phyloP scores from a whole-genome alignment of 2,329 filamentous ascomycete species.

The Amylocarpus encephaloides region DNA sequence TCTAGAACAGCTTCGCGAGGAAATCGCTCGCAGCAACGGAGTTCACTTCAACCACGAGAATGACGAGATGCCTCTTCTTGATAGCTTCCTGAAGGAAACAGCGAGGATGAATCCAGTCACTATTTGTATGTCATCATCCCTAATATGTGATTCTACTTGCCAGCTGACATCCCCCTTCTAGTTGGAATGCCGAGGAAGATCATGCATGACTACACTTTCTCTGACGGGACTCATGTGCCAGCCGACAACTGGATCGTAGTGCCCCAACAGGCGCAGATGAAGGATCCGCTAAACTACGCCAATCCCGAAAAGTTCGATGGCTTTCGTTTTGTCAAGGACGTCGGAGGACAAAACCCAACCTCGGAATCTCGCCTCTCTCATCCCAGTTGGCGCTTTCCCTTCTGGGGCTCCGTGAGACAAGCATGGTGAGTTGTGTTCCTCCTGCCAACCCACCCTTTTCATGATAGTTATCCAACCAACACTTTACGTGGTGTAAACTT shows the following conservation, averaged over 20 bases:
- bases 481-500: too few relatives aligned
- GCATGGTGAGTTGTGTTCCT: too few relatives aligned
- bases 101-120: neutral
- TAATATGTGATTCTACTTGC: neutral
- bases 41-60: neutral
- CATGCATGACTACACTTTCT: neutral
- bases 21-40: neutral
- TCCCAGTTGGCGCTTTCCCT: neutral
- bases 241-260: neutral
- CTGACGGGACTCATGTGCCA: neutral
- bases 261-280: neutral
- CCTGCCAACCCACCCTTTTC: too few relatives aligned
- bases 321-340: neutral
- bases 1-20: neutral
- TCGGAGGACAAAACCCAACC: neutral
- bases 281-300: neutral
- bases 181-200: neutral
- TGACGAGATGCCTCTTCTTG: neutral
- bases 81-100: constrained; percentile 2
- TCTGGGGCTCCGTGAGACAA: too few relatives aligned
- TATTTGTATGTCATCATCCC: neutral
- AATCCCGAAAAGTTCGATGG: neutral
- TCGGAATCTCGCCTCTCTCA: neutral
- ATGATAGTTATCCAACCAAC: too few relatives aligned
- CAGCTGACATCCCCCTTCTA: neutral